Percentiles rank a stretch among this genome's conserved stretches.
Evolutionary conservation across 2,329 filamentous ascomycete genomes (phyloP).

Genomic region (Fusarium buharicum): DNA sequence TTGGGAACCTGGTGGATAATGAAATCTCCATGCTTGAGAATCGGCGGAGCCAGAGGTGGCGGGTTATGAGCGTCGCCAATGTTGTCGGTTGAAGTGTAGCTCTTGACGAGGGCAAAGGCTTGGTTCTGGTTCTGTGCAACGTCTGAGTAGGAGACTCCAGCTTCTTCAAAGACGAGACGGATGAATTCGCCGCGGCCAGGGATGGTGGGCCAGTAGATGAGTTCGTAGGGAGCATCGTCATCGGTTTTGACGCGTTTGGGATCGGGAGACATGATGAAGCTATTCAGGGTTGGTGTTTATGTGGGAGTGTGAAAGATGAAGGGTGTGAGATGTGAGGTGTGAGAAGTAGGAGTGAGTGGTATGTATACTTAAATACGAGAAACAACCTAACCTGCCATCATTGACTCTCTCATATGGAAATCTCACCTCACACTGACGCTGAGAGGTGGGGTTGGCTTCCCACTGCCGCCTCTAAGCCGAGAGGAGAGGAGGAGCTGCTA

Average conservation of each 20-base stretch:
- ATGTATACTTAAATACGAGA: background rate
- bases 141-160: conserved; percentile 72
- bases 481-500: background rate
- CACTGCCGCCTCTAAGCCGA: background rate
- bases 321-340: background rate
- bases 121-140: conserved; percentile 52
- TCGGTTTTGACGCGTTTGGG: conserved; percentile 48
- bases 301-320: background rate
- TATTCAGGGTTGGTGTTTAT: background rate
- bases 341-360: background rate
- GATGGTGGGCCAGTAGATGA: conserved; percentile 77
- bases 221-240: conserved; percentile 65
- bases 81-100: conserved; percentile 58
- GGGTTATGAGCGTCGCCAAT: conserved; percentile 67
- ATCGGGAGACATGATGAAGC: conserved; percentile 35
- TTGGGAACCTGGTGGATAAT: conserved; percentile 76
- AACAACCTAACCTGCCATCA: background rate
- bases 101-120: conserved; percentile 63
- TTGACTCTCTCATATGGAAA: background rate
- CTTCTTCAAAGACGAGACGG: conserved; percentile 77
- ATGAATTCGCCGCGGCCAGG: conserved; percentile 81
- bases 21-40: conserved; percentile 70
- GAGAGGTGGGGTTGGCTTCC: conserved; percentile 16
- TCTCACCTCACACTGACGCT: conserved; percentile 15
- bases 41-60: conserved; percentile 73